phyloP scores from a whole-genome alignment of 176 grass and related monocot species.

The Chrysopogon serrulatus region DNA sequence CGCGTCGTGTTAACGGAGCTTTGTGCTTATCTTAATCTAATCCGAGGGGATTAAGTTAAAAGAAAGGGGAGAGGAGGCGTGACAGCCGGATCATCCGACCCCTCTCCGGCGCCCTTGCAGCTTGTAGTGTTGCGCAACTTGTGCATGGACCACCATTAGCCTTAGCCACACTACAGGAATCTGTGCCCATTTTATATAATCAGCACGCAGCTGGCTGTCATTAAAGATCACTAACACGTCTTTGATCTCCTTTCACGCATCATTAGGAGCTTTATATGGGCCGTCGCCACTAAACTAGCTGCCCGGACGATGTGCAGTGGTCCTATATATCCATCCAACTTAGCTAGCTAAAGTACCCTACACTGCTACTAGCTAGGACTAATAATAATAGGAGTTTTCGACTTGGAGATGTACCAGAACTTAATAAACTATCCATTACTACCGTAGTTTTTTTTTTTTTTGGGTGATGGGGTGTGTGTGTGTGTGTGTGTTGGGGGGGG shows the following conservation, averaged over 20 bases:
- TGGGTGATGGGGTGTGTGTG: neutral
- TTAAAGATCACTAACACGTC: constrained; percentile 40
- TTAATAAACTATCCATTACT: neutral
- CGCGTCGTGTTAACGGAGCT: constrained; percentile 21
- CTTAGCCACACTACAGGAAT: constrained; percentile 27
- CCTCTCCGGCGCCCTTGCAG: neutral
- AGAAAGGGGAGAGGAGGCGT: neutral
- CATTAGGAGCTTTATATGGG: constrained; percentile 49
- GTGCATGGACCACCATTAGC: constrained; percentile 38
- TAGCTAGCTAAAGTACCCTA: neutral
- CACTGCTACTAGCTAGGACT: neutral
- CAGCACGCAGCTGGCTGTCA: neutral
- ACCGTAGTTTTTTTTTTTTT: neutral
- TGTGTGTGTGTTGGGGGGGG: too few species aligned
- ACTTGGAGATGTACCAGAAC: neutral
- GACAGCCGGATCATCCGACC: neutral
- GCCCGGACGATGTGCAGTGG: neutral
- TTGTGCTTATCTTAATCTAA: constrained; percentile 18
- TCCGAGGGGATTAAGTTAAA: neutral
- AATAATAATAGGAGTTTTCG: neutral
- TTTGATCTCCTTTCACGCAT: constrained; percentile 46
- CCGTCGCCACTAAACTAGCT: neutral
- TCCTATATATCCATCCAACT: neutral
- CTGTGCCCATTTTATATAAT: constrained; percentile 24
- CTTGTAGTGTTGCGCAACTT: constrained; percentile 34